Base-by-base conservation (phyloP, 257 asterid species). In the Galeopsis tetrahit region DNA sequence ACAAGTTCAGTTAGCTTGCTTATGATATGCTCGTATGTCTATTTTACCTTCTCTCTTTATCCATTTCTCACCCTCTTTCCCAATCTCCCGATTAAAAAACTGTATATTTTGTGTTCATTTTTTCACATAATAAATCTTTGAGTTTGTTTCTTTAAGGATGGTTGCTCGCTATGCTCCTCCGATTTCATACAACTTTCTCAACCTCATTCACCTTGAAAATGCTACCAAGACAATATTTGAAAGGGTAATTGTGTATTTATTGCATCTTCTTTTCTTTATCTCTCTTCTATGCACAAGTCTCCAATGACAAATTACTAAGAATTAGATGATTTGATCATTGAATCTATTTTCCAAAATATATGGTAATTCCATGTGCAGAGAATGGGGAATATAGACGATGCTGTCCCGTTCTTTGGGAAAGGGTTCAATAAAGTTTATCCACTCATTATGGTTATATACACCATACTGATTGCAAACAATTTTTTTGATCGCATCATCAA, bases 1-100 rank as follows among this genome's bases (percentile, higher is more conserved):
- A 89, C 98, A 74, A 92, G 89, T 73, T 84, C 97, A 33, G 97
- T 89, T 77, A 89, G 95, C 84, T 83, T 92, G 92, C 92, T 92
- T 52, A 89, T 89, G 97, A 92, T 92, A 79, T 92, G 96, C 96
- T 86, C 96, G 97, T 89, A 89, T 6, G 93, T 80, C 32, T 75
- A 66, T 51, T 55, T 56, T 39, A 28, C 38, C 52, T 53, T 52
- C 68, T 39, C 39, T 40, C 49, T 69, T 36, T 74, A 21, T 51
- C 36, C 36, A 33, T 21, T 52, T 63, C 38, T 48, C 71, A 31
- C 61, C 10, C 5, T 38, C 70, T 32, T 28, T 43, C 51, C 40
- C 6, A 14, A 34, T 55, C n/a, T 4, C 39, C 36, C 10, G 4
- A 17, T 61, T 35, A 33, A 32, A 31, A 14, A 28, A 44, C 31